Conservation (phyloP, 2,329 filamentous ascomycete genomes). For the Macrophomina tecta region DNA sequence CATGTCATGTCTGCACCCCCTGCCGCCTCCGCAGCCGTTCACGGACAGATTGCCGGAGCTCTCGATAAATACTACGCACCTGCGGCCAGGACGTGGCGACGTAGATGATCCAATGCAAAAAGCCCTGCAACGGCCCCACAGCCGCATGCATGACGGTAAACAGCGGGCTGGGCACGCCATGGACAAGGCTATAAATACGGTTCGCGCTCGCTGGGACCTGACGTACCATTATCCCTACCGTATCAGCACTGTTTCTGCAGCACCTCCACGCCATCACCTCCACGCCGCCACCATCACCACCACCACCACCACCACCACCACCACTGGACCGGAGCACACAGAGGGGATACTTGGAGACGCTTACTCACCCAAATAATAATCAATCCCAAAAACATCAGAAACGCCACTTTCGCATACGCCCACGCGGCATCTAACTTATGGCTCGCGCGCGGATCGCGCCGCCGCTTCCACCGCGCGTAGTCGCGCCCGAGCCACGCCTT, state of each 20-base stretch:
- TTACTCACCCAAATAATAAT: conserved; percentile 68
- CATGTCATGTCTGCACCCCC: not conserved
- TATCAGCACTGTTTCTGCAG: not conserved
- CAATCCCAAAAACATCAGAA: conserved; percentile 74
- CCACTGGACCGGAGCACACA: too few species aligned
- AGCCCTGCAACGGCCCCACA: conserved; percentile 80
- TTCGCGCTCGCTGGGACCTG: conserved; percentile 75
- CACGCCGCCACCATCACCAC: too few species aligned
- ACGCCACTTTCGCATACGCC: conserved; percentile 72
- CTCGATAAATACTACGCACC: not conserved
- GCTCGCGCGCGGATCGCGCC: not conserved
- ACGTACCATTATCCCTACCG: not conserved
- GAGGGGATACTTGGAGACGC: not conserved
- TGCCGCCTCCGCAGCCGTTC: not conserved
- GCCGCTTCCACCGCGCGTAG: not conserved
- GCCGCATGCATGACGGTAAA: conserved; percentile 75
- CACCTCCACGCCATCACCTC: not conserved
- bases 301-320: too few species aligned
- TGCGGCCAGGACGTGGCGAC: conserved; percentile 63
- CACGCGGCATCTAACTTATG: conserved; percentile 57
- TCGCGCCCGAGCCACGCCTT: too few species aligned
- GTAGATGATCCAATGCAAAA: conserved; percentile 85
- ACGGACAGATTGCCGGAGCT: not conserved
- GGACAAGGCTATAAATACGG: conserved; percentile 73
- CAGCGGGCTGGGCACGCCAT: conserved; percentile 57